These are phyloP conservation scores for Tarenaya hassleriana DNA, from an alignment of 345 rosid species.

Conservation along the genomic window DNA sequence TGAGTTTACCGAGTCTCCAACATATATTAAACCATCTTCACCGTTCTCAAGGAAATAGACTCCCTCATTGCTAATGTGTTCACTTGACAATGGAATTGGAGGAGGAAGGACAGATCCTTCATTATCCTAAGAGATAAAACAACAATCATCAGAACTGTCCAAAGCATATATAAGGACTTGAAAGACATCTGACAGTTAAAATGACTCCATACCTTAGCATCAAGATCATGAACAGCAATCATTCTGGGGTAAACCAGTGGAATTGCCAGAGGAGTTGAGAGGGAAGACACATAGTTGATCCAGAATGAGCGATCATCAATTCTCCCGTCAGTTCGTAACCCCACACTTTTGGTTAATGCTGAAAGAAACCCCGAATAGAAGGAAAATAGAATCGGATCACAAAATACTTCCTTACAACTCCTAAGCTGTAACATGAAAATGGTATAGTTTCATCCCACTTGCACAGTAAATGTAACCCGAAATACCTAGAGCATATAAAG, in stretches of 20 bases:
- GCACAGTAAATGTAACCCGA: neutral
- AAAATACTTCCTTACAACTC: neutral
- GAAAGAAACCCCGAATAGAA: constrained; percentile 25
- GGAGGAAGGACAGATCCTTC: constrained; percentile 50
- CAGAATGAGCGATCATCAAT: constrained; percentile 89
- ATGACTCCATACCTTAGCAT: constrained; percentile 42
- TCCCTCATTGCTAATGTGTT: constrained; percentile 71
- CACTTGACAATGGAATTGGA: constrained; percentile 78
- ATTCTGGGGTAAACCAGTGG: constrained; percentile 85
- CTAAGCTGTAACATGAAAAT: neutral
- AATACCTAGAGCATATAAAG: constrained; percentile 89
- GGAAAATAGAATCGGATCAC: neutral
- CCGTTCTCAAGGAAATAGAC: constrained; percentile 94
- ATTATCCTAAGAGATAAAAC: constrained; percentile 42
- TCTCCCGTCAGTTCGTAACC: constrained; percentile 72
- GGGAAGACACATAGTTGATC: constrained; percentile 62
- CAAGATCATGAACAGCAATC: constrained; percentile 76
- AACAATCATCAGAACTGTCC: constrained; percentile 13
- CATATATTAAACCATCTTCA: constrained; percentile 72
- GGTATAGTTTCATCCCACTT: too few relatives aligned
- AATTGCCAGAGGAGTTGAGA: constrained; percentile 67
- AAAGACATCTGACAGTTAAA: neutral
- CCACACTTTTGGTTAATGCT: constrained; percentile 81
- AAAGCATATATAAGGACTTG: neutral
- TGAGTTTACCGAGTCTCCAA: constrained; percentile 64